Conservation (phyloP, 192 early-diverging fungal species). For the Coemansia sp. region DNA sequence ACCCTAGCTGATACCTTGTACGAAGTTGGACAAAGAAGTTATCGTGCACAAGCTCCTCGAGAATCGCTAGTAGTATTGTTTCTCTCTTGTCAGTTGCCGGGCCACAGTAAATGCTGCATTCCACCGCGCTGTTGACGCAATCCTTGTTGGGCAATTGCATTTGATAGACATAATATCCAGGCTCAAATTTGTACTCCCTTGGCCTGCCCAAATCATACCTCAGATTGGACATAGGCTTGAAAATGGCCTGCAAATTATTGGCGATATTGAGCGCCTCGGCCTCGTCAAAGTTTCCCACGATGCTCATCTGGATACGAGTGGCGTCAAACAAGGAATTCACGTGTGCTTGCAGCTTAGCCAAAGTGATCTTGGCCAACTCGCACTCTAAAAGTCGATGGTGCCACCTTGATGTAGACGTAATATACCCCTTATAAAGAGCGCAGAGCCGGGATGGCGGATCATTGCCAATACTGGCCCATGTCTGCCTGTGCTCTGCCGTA, state of each 20-base stretch:
- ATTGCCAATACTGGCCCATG: neutral
- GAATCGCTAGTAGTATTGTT: constrained; percentile 48
- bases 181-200: constrained; percentile 78
- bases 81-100: neutral
- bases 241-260: constrained; percentile 4
- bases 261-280: neutral
- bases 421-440: neutral
- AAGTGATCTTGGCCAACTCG: neutral
- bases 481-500: neutral
- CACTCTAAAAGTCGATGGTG: neutral
- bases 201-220: constrained; percentile 88
- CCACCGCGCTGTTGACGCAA: neutral
- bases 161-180: constrained; percentile 48
- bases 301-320: neutral
- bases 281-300: neutral
- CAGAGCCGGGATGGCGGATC: neutral
- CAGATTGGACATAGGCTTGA: constrained; percentile 3
- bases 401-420: neutral
- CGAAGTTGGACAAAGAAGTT: constrained; percentile 85
- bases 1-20: constrained; percentile 83
- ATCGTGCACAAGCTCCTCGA: constrained; percentile 72
- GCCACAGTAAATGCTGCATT: neutral
- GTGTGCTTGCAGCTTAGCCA: constrained; percentile 3
- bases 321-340: constrained; percentile 30
- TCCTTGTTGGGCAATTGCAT: neutral